Evolutionary conservation across 2,329 filamentous ascomycete species (phyloP).

Genomic region (Dothistroma pini): DNA sequence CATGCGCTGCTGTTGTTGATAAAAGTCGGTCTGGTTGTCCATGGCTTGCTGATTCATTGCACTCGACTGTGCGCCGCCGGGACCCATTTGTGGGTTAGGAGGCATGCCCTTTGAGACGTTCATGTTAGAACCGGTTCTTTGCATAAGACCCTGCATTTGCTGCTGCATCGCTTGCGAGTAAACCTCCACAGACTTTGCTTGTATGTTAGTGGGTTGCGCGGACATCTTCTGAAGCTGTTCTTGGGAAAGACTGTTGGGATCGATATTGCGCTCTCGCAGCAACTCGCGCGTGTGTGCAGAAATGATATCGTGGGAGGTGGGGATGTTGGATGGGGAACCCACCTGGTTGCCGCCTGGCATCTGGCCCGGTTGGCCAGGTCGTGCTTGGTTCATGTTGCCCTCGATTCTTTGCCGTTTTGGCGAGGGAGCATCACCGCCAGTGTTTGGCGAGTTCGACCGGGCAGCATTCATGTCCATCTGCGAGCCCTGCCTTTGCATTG

Average conservation of each 20-base stretch:
- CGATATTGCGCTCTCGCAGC: constrained; percentile 67
- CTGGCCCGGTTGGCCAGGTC: constrained; percentile 31
- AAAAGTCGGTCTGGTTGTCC: constrained; percentile 60
- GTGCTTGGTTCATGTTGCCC: constrained; percentile 54
- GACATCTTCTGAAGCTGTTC: constrained; percentile 68
- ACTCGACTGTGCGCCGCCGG: constrained; percentile 32
- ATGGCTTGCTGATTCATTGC: constrained; percentile 47
- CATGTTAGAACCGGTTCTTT: constrained; percentile 58
- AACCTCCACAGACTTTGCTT: constrained; percentile 80
- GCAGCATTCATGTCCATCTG: constrained; percentile 81
- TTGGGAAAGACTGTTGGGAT: constrained; percentile 67
- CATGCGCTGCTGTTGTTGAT: constrained; percentile 23
- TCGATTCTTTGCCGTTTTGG: constrained; percentile 86
- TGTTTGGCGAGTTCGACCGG: constrained; percentile 68
- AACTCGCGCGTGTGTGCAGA: constrained; percentile 27
- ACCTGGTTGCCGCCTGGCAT: constrained; percentile 33
- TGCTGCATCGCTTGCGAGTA: constrained; percentile 82
- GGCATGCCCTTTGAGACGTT: constrained; percentile 60
- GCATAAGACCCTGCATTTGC: constrained; percentile 76
- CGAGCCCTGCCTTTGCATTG: constrained; percentile 81
- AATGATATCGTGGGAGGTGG: constrained; percentile 23
- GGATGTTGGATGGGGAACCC: constrained; percentile 28
- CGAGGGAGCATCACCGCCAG: constrained; percentile 76
- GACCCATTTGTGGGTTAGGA: constrained; percentile 55
- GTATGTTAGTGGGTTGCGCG: constrained; percentile 54